Evolutionary conservation across 2,329 filamentous ascomycete genomes (phyloP), one percentile per base, ranked within the genome.

Genomic region (Tolypocladium endophyticum): DNA sequence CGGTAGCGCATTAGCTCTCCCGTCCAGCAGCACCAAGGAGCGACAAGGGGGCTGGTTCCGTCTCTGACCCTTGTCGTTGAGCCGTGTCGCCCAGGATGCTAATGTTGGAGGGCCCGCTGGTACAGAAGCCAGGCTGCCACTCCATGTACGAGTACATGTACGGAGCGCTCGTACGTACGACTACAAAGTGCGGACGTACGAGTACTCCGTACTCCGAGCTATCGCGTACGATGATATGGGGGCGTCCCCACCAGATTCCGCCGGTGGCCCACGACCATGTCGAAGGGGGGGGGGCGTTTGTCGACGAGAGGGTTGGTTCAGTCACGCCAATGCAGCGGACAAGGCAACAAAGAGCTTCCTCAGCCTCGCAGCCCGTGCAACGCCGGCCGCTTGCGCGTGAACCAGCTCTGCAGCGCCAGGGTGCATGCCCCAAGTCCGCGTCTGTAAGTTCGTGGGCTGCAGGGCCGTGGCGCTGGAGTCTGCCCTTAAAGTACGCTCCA

Each of bases 1-100:
- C 20, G 39, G 47, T 52, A 39, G 53, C 62, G 63, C 63, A 61
- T 66, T 65, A 64, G 64, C 63, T 61, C 60, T 65, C 62, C 63
- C 61, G 62, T 59, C 59, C 55, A 60, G 58, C 58, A 60, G 50
- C 45, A 41, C 3, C 28, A 35, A 4, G 30, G 16, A 20, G 47
- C 30, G 28, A 35, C 50, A 53, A 9, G 50, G 50, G 50, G 30
- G 3, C 47, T 28, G 28, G 18, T 53, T 53, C 50, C 18, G 50
- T 53, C 30, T 35, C 50, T n/a, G 30, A 35, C 50, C 50, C 50
- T 53, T 53, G 50, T 53, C 50, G n/a, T 35, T 7, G 30, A 35
- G 50, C 50, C 50, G 30, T 35, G 50, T 53, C 50, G 18, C 28
- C 50, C 28, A 35, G 47, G 47, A 52, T 8, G 47, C 47, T 33